Evolutionary conservation across 345 rosid genomes (phyloP).

Genomic region (Firmiana major): DNA sequence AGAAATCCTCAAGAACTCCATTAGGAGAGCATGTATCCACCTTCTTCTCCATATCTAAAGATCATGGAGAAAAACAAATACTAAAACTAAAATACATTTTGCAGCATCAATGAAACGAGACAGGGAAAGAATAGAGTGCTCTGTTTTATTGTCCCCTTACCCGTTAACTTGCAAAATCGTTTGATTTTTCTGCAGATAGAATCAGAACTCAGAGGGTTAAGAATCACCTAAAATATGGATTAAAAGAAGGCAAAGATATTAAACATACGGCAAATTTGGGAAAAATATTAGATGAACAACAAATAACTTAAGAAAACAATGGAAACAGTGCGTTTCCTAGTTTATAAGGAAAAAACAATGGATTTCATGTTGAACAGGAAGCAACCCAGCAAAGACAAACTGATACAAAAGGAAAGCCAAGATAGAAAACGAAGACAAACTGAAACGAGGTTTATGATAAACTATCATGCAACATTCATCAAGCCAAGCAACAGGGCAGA

Average conservation of each 20-base stretch:
- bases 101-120: background rate
- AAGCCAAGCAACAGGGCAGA: too few species aligned
- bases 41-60: constrained; percentile 44
- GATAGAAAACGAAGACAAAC: background rate
- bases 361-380: background rate
- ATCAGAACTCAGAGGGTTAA: background rate
- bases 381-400: constrained; percentile 4
- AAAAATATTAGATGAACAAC: background rate
- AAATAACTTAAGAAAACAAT: background rate
- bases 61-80: background rate
- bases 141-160: background rate
- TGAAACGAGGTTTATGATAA: background rate
- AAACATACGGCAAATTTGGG: background rate
- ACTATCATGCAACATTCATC: background rate
- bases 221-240: background rate
- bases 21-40: constrained; percentile 48
- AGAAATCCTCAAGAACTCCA: constrained; percentile 82
- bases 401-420: background rate
- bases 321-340: background rate
- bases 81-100: background rate
- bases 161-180: background rate
- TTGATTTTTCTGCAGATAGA: background rate
- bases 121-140: background rate
- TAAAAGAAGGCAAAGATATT: background rate
- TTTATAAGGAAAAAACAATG: background rate